Percentiles rank a stretch among this genome's conserved stretches.
phyloP scores from a whole-genome alignment of 2,329 filamentous ascomycete genomes.

The Purpureocillium lavendulum region DNA sequence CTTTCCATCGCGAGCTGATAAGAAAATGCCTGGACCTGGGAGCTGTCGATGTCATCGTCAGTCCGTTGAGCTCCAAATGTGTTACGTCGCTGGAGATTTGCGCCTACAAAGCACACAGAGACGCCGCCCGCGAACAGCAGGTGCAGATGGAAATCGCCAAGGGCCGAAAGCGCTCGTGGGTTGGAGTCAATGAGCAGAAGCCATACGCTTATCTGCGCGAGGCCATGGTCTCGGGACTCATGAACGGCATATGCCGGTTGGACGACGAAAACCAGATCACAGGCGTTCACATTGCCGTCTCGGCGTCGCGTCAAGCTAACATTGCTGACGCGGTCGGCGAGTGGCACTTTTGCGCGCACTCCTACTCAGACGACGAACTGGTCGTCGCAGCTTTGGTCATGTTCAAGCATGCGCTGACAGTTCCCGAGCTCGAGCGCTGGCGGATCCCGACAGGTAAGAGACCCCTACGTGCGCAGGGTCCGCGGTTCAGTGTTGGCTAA shows the following conservation, averaged over 20 bases:
- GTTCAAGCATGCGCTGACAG: slow-evolving; percentile 76
- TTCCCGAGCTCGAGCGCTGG: slow-evolving; percentile 77
- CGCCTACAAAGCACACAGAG: slow-evolving; percentile 73
- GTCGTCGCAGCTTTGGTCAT: slow-evolving; percentile 79
- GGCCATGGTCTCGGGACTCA: slow-evolving; percentile 85
- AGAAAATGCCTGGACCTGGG: slow-evolving; percentile 76
- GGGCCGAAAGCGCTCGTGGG: slow-evolving; percentile 82
- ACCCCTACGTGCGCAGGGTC: slow-evolving; percentile 3
- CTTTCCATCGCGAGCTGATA: slow-evolving; percentile 35
- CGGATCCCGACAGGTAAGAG: slow-evolving; percentile 65
- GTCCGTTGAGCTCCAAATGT: slow-evolving; percentile 66
- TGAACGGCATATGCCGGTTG: slow-evolving; percentile 78
- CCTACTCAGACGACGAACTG: slow-evolving; percentile 84
- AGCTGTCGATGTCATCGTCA: slow-evolving; percentile 76
- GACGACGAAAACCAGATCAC: slow-evolving; percentile 53
- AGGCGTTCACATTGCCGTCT: slow-evolving; percentile 59
- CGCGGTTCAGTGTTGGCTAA: too few species aligned
- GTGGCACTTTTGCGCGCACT: slow-evolving; percentile 87
- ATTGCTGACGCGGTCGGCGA: slow-evolving; percentile 63
- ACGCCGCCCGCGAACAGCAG: slow-evolving; percentile 65
- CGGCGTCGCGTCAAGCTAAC: slow-evolving; percentile 52
- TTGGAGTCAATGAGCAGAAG: slow-evolving; percentile 75
- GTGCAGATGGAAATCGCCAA: slow-evolving; percentile 64
- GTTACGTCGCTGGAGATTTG: slow-evolving; percentile 72
- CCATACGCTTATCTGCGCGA: slow-evolving; percentile 86